phyloP scores from a whole-genome alignment of 805 yeast species.

The Teunomyces kruisii region DNA sequence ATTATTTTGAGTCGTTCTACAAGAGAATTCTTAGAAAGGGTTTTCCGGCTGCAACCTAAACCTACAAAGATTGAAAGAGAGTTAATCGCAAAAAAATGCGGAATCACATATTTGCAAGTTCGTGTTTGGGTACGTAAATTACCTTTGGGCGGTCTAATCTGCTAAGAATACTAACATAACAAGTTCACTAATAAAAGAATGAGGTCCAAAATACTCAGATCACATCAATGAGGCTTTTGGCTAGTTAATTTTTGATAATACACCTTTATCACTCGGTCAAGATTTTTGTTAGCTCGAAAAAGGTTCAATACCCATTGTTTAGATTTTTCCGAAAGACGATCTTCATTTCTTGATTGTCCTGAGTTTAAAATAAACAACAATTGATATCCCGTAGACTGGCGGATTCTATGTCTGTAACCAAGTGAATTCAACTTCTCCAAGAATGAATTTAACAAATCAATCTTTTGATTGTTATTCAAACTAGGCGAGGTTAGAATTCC shows the following conservation, averaged over 20 bases:
- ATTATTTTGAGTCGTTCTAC: not conserved
- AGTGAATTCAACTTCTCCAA: conserved; percentile 14
- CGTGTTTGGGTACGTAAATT: conserved; percentile 35
- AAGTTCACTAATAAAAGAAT: conserved; percentile 31
- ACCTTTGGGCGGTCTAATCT: not conserved
- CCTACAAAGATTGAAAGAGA: conserved; percentile 28
- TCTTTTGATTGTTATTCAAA: conserved; percentile 15
- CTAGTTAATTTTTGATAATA: not conserved
- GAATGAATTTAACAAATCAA: conserved; percentile 19
- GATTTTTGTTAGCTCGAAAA: conserved; percentile 1
- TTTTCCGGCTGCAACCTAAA: conserved; percentile 13
- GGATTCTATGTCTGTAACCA: conserved; percentile 19
- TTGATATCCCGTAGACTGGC: conserved; percentile 15
- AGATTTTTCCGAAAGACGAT: not conserved
- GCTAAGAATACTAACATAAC: conserved; percentile 7
- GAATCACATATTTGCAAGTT: conserved; percentile 26
- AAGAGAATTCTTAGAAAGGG: conserved; percentile 13
- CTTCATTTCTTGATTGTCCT: not conserved
- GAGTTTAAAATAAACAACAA: conserved; percentile 10
- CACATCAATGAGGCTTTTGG: not conserved
- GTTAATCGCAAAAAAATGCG: conserved; percentile 25
- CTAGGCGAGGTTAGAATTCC: conserved; percentile 26
- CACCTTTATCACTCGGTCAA: conserved; percentile 6
- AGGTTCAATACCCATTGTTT: conserved; percentile 4
- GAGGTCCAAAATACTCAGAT: conserved; percentile 15